Evolutionary conservation across 2,329 filamentous ascomycete genomes (phyloP), one percentile per base, ranked within the genome.

Genomic region (Aureobasidium sp.): DNA sequence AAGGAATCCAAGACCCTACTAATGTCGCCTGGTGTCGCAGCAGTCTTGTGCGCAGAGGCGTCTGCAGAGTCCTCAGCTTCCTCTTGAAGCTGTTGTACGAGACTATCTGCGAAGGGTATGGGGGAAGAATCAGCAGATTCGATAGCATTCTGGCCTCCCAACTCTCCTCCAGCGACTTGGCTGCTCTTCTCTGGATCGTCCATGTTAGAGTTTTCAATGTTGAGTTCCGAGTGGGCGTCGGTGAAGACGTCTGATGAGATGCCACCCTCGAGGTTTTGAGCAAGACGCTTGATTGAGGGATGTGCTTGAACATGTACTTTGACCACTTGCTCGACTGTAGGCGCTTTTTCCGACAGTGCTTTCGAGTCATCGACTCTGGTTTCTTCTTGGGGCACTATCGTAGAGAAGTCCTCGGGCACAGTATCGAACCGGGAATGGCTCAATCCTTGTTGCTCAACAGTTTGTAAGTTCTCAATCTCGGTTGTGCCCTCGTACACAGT

Each of bases 1-100:
- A 77, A 75, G 34, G 75, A 76, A 41, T 76, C 72, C 30, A 67
- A 70, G 3, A 77, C 66, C 39, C 70, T 67, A 50, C 70, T 75
- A 1, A 42, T 30, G 25, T 69, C 67, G 49, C 69, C 70, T 29
- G 64, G 58, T 29, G 68, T 61, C 10, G 36, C 51, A n/a, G 44
- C 59, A 39, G 61, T 32, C 25, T 63, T 21, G 13, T 36, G n/a
- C 6, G 14, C n/a, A 21, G 45, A 29, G 4, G 27, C 16, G 3
- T 6, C 30, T n/a, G 30, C 30, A 30, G 47, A 36, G n/a, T 27
- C 41, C 8, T 62, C 5, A 8, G 39, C 10, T 11, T 27, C 14
- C 16, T n/a, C 21, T 41, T 36, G 48, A 34, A 27, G 29, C 39
- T 39, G 58, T 39, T 36, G n/a, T 9, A 27, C 8, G 9, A 36